Evolutionary conservation across 2,329 filamentous ascomycete genomes (phyloP).

Genomic region (Aphanoascus verrucosus): DNA sequence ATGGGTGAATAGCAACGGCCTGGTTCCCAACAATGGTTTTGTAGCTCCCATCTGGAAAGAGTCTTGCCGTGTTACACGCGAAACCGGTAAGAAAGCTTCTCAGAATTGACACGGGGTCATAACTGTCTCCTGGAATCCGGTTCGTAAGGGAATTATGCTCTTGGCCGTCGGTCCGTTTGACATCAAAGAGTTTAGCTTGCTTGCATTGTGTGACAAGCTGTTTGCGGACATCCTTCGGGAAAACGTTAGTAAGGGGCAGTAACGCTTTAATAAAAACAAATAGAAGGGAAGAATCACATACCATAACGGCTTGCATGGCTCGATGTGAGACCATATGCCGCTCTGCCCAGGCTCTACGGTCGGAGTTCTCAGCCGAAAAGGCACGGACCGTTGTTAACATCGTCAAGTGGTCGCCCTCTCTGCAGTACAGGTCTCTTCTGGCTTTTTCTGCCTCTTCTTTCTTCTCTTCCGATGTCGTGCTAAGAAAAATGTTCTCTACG

Average conservation of each 20-base stretch:
- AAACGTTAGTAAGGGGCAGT: neutral
- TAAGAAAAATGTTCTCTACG: conserved; percentile 54
- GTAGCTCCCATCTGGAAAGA: conserved; percentile 52
- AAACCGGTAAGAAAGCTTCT: conserved; percentile 51
- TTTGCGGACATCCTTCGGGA: conserved; percentile 45
- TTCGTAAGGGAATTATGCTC: conserved; percentile 11
- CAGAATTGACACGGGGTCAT: conserved; percentile 42
- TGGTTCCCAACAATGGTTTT: conserved; percentile 52
- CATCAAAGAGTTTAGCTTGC: conserved; percentile 35
- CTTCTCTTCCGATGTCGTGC: conserved; percentile 49
- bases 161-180: conserved; percentile 15
- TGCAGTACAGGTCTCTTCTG: conserved; percentile 45
- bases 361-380: conserved; percentile 47
- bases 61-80: conserved; percentile 48
- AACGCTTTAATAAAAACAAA: neutral
- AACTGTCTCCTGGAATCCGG: conserved; percentile 16
- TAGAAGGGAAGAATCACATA: conserved; percentile 17
- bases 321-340: conserved; percentile 50
- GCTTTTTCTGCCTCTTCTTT: conserved; percentile 49
- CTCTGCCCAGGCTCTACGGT: conserved; percentile 51
- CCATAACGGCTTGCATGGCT: conserved; percentile 56
- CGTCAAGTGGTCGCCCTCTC: conserved; percentile 55
- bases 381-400: conserved; percentile 50
- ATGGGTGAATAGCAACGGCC: conserved; percentile 52
- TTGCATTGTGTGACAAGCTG: conserved; percentile 49